Base-by-base conservation (phyloP, 257 asterid genomes). In the Nicotiana benthamiana region DNA sequence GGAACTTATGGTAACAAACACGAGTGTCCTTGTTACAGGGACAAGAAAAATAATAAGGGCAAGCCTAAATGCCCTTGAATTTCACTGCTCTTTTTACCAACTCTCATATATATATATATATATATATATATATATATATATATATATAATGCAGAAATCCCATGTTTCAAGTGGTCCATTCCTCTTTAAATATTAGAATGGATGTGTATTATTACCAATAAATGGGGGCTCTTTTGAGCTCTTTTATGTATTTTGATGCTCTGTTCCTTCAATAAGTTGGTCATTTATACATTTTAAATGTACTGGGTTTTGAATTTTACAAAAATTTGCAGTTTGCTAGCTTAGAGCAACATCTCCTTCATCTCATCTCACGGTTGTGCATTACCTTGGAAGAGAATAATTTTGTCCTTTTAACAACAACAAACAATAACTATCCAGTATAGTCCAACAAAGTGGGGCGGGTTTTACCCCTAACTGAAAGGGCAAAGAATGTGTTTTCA, bases 11-110 rank as follows among this genome's bases (percentile, higher is more conserved):
- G 92, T 2, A 85, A 89, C 92, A 92, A 89, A 84, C 80, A 90
- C 6, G 93, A 92, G 32, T 92, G 97, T 43, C 93, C 97, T 77
- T 91, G 97, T 62, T 92, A 92, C 27, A 87, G 90, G 79, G 93
- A 87, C 90, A 88, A 84, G 90, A 89, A 74, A 63, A 92, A 82
- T 80, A 78, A 90, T 68, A 92, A 92, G 87, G 97, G 94, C 84
- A 80, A 86, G 7, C 88, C 93, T 36, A 92, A 90, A 78, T 92
- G 97, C 85, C 97, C 97, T 87, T 92, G 60, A 77, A 63, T 24
- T 32, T 8, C 2, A 24, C 18, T 48, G 53, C 4, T 48, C 53
- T 48, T 48, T 48, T 48, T 3, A 48, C 53, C 53, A 12, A 48
- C 8, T 34, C 22, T 0, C 0, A 26, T 20, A 20, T 70, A 40